A percentile compares a stretch with the other conserved stretches of the same genome.
phyloP scores from a whole-genome alignment of 148 eudicot species.

The Fagopyrum homotropicum region DNA sequence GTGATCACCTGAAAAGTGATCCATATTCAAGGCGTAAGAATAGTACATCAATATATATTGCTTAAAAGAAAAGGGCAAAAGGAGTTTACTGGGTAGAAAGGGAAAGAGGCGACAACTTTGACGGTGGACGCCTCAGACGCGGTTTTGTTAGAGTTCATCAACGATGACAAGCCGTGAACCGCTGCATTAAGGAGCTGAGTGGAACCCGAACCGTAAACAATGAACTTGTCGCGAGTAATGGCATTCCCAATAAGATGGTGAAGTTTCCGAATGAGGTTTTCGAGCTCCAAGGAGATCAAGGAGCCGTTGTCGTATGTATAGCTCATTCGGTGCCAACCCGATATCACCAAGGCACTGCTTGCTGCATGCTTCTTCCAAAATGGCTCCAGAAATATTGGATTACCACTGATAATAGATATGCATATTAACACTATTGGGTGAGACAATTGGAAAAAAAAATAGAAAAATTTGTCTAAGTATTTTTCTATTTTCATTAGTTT shows the following conservation, averaged over 20 bases:
- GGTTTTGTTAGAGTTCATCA: constrained; percentile 24
- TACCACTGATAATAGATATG: constrained; percentile 29
- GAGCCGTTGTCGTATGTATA: constrained; percentile 24
- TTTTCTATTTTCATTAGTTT: no score
- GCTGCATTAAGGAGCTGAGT: constrained; percentile 63
- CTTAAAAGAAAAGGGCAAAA: no score
- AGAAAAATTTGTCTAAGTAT: no score
- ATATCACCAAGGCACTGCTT: constrained; percentile 40
- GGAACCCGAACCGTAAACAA: constrained; percentile 59
- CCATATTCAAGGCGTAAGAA: no score
- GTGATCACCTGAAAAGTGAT: no score
- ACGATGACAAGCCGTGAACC: constrained; percentile 50
- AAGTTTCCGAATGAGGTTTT: constrained; percentile 33
- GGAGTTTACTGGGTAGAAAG: constrained; percentile 39
- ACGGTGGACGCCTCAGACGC: not conserved
- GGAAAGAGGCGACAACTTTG: constrained; percentile 41
- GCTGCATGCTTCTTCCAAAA: constrained; percentile 56
- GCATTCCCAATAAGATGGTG: constrained; percentile 52
- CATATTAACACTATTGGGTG: no score
- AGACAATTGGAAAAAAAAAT: no score
- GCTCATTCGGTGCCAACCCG: constrained; percentile 81
- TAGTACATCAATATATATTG: no score
- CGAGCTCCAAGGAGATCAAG: constrained; percentile 34
- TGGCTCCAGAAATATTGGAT: constrained; percentile 65
- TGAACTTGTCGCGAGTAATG: constrained; percentile 37